Percentiles rank a stretch among this genome's conserved stretches.
Conservation (phyloP, 208 protist genomes). For the Trichomonas vaginalis region DNA sequence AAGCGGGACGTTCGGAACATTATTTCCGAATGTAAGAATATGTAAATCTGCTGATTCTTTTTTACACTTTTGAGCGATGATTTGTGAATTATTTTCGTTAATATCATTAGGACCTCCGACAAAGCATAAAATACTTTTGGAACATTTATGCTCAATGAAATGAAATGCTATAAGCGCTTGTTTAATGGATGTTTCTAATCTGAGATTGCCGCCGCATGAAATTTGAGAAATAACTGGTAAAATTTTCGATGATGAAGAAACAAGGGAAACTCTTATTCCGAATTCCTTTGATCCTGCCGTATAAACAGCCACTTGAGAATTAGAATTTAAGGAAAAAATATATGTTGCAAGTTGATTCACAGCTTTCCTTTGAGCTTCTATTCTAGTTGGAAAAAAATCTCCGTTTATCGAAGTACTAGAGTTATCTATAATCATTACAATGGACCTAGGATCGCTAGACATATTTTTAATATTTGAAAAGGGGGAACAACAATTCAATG, state of each 20-base stretch:
- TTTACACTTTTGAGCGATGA: not conserved
- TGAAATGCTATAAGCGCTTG: not conserved
- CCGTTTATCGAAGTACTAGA: not conserved
- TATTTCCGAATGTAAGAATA: not conserved
- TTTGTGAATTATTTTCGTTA: not conserved
- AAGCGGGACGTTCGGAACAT: not conserved
- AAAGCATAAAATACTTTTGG: not conserved
- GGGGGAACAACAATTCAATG: too few species aligned
- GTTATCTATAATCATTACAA: not conserved
- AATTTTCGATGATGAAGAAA: not conserved
- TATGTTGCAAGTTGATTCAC: not conserved
- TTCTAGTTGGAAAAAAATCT: not conserved
- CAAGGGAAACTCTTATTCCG: not conserved
- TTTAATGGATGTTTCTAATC: not conserved
- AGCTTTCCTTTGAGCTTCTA: not conserved
- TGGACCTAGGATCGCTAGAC: not conserved
- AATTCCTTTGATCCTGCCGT: not conserved
- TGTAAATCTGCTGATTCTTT: not conserved
- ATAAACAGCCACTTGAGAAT: not conserved
- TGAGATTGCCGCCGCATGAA: not conserved
- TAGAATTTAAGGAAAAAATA: not conserved
- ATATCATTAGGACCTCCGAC: not conserved
- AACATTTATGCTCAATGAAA: not conserved
- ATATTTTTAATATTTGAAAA: not conserved
- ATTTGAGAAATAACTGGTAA: not conserved